phyloP scores from a whole-genome alignment of 805 yeast genomes.

The Saccharomycopsis fermentans region DNA sequence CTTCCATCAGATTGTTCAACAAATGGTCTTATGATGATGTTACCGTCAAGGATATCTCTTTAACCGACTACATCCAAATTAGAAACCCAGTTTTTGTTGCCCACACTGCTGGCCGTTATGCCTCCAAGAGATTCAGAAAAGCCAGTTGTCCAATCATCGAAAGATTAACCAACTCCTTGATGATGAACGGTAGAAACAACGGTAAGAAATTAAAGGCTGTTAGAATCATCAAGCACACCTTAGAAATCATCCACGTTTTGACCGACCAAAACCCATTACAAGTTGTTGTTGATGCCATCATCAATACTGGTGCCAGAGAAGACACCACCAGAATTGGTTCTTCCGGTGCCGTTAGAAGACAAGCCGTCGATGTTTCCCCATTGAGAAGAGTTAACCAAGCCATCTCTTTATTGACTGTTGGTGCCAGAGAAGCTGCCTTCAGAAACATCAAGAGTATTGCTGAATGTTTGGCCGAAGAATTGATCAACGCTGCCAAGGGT shows the following conservation, averaged over 20 bases:
- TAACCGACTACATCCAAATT: conserved; percentile 97
- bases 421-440: conserved; percentile 99
- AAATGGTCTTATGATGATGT: conserved; percentile 98
- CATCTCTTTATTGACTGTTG: conserved; percentile 92
- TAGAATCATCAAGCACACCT: conserved; percentile 98
- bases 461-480: conserved; percentile 99
- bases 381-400: conserved; percentile 99
- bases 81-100: conserved; percentile 95
- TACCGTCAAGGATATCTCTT: conserved; percentile 94
- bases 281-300: conserved; percentile 97
- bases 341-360: conserved; percentile 99
- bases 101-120: conserved; percentile 99
- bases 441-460: conserved; percentile 99
- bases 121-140: conserved; percentile 99
- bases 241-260: conserved; percentile 93
- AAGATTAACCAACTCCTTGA: conserved; percentile 98
- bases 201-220: conserved; percentile 99
- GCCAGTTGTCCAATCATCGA: conserved; percentile 99
- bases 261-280: conserved; percentile 99
- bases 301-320: conserved; percentile 99
- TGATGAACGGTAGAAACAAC: conserved; percentile 99
- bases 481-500: conserved; percentile 99
- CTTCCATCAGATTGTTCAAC: conserved; percentile 97
- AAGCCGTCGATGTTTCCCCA: conserved; percentile 99
- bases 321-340: conserved; percentile 99